Evolutionary conservation across 2,329 filamentous ascomycete species (phyloP), one percentile per base, ranked within the genome.

Genomic region (Sphaerulina populicola): DNA sequence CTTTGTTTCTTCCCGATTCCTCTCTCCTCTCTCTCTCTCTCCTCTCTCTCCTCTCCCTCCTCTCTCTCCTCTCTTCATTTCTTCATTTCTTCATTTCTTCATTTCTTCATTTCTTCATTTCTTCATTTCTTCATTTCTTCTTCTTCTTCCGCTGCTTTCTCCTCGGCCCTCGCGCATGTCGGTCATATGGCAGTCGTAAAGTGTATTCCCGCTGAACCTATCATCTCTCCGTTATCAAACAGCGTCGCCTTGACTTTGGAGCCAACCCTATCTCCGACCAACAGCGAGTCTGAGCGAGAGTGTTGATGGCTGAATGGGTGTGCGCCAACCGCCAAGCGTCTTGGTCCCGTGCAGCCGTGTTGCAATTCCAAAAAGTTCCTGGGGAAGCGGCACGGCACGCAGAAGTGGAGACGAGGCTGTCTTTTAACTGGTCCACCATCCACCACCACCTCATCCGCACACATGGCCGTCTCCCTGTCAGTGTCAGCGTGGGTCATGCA

Each of bases 381-480:
- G 7, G 11, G 5, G 9, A 48, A n/a, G n/a, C n/a, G n/a, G n/a
- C n/a, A n/a, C 44, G 41, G 48, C 39, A 18, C 18, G 18, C 18
- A 18, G 48, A 36, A 23, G 12, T 21, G 21, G 9, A 18, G 29
- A 31, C 15, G 35, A 45, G 23, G 41, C 48, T 39, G 23, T 11
- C n/a, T 35, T 14, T n/a, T 14, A 15, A 36, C 33, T 41, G 31
- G 46, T 21, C 39, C 38, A 37, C n/a, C n/a, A n/a, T n/a, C n/a
- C n/a, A n/a, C n/a, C n/a, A n/a, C 38, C 7, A 33, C 21, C 11
- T 30, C 39, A 42, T 44, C 48, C 48, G 36, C 35, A 47, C 43
- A 37, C 41, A 48, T 50, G 38, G 47, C 51, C 42, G 49, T 29
- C 46, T 46, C 47, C 47, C 42, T 50, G 47, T 47, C 42, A 37